Evolutionary conservation across 495 filamentous ascomycete genomes (phyloP), one percentile per base, ranked within the genome.

Genomic region (Daldinia caldariorum): DNA sequence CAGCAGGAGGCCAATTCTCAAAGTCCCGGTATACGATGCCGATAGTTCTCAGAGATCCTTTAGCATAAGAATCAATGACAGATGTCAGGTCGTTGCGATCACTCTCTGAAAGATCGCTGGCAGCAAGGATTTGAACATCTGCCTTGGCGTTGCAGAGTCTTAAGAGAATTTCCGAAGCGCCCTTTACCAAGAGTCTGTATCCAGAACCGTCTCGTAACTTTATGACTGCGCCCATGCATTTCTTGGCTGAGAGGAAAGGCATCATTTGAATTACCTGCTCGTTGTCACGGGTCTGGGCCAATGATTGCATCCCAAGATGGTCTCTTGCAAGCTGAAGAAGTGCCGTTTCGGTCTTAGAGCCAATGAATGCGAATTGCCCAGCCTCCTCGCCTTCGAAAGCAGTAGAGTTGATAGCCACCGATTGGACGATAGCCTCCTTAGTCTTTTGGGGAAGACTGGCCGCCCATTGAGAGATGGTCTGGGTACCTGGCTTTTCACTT

Each of bases 321-420:
- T 89, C 85, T 39, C 83, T 83, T 1, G 89, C 90, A 70, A 91
- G 89, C 18, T 79, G 79, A 16, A 93, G 79, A 12, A 93, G 80
- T 7, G 91, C 90, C 5, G 90, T 91, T 70, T 93, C 91, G 0
- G 91, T 93, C 74, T 91, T 92, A 3, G 90, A 92, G 63, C 91
- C 91, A 58, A 92, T 83, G 61, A 90, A 92, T 0, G 84, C 80
- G 58, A 81, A 78, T 29, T 83, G 75, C 0, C 88, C 89, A 55
- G 87, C 84, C 29, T 88, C 84, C 54, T 92, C 89, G 14, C 86
- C 86, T 69, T 92, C 89, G 67, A 92, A 92, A 1, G 90, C 90
- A 0, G 90, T 92, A 3, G 90, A 92, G 74, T 93, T 92, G 68
- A 90, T 82, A 34, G 88, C 85, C 50, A 92, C 87, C 3, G 89